Percentiles rank a stretch among this genome's conserved stretches.
phyloP scores from a whole-genome alignment of 306 rosid genomes.

The Fragaria vesca region DNA sequence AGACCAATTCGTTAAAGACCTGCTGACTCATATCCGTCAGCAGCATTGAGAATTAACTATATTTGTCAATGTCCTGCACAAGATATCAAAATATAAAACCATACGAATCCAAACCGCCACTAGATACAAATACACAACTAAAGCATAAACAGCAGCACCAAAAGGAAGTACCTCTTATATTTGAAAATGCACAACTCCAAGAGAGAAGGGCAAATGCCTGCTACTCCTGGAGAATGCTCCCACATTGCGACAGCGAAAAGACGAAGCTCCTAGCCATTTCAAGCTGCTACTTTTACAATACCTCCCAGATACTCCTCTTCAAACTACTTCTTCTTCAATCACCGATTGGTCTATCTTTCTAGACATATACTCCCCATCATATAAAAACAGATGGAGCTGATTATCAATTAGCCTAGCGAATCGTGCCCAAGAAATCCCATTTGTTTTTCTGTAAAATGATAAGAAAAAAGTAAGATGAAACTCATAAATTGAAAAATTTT shows the following conservation, averaged over 20 bases:
- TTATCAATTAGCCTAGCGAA: conserved; percentile 5
- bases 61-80: conserved; percentile 47
- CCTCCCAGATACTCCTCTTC: conserved; percentile 38
- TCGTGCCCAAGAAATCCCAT: conserved; percentile 70
- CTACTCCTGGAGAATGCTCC: conserved; percentile 33
- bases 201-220: conserved; percentile 47
- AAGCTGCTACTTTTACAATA: conserved; percentile 46
- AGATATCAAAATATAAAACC: conserved; percentile 10
- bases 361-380: conserved; percentile 71
- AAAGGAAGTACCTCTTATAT: conserved; percentile 19
- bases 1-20: conserved; percentile 58
- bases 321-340: conserved; percentile 28
- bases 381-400: neutral
- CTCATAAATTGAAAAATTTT: conserved; percentile 5
- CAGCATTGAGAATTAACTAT: conserved; percentile 46
- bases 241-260: conserved; percentile 36
- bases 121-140: neutral
- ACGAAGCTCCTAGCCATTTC: conserved; percentile 52
- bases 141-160: no score
- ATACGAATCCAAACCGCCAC: conserved; percentile 1
- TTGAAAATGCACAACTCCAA: conserved; percentile 54
- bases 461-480: conserved; percentile 10
- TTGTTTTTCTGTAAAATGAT: conserved; percentile 77
- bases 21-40: conserved; percentile 71
- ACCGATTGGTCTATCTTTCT: conserved; percentile 63